These are phyloP conservation scores for Rhododendron simsii DNA, from an alignment of 148 eudicot species.

Conservation along the genomic window DNA sequence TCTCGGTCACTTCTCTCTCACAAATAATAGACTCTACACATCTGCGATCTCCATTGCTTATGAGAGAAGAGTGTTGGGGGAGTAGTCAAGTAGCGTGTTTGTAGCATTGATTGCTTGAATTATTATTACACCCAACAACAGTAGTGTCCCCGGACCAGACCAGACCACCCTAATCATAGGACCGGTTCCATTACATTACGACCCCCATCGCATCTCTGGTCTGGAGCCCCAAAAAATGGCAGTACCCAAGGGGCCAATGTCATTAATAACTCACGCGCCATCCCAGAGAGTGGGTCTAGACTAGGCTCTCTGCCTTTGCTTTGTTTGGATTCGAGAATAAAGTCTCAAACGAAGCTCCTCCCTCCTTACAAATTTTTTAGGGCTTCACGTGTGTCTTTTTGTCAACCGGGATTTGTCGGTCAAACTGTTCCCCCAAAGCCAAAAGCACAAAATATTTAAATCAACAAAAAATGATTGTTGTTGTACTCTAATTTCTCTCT, in stretches of 20 bases:
- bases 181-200: neutral
- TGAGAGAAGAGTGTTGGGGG: too few relatives aligned
- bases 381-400: constrained; percentile 31
- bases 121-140: neutral
- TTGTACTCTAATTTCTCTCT: neutral
- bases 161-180: constrained; percentile 7
- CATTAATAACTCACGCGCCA: neutral
- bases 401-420: constrained; percentile 31
- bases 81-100: too few relatives aligned
- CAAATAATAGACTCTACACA: rapidly evolving
- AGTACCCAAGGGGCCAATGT: neutral
- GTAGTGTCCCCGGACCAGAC: neutral
- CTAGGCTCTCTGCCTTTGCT: neutral
- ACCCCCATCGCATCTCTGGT: neutral
- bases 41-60: too few relatives aligned
- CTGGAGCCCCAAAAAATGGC: neutral
- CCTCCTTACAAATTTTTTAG: neutral
- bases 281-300: neutral
- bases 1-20: rapidly evolving
- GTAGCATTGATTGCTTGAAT: too few relatives aligned
- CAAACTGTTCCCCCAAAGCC: constrained; percentile 19
- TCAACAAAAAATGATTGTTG: neutral
- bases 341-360: neutral
- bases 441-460: neutral
- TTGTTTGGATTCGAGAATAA: neutral